Evolutionary conservation across 352 stramenopile species (phyloP).

Genomic region (Globisporangium nunn): DNA sequence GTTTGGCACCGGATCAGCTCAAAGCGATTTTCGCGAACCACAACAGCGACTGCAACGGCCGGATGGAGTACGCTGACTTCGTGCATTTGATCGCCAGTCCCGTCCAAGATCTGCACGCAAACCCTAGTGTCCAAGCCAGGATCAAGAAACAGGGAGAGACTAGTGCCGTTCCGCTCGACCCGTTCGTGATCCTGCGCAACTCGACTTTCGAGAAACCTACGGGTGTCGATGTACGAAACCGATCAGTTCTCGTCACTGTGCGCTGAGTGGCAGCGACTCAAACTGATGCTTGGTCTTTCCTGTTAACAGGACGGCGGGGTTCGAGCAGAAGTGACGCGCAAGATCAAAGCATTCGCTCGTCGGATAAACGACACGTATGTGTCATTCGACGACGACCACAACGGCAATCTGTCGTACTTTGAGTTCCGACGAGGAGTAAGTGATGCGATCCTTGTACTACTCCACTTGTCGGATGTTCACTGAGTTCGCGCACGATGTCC

Average conservation of each 20-base stretch:
- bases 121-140: constrained; percentile 2
- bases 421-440: constrained; percentile 40
- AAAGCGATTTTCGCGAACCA: constrained; percentile 34
- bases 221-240: constrained; percentile 1
- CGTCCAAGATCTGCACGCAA: constrained; percentile 14
- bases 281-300: not conserved
- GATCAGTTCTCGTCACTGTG: not conserved
- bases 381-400: constrained; percentile 50
- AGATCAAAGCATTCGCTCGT: constrained; percentile 30
- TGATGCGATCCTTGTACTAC: not conserved
- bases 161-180: constrained; percentile 11
- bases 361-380: constrained; percentile 42
- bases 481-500: not conserved
- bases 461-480: not conserved
- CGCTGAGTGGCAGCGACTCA: not conserved
- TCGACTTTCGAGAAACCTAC: constrained; percentile 7
- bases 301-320: constrained; percentile 26
- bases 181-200: constrained; percentile 33
- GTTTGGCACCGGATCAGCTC: constrained; percentile 24
- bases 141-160: constrained; percentile 7
- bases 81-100: constrained; percentile 30
- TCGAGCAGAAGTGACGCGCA: constrained; percentile 26
- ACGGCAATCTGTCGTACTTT: constrained; percentile 39
- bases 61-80: constrained; percentile 42
- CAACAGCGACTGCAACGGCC: constrained; percentile 31